These are phyloP conservation scores for Fusarium tjaetaba DNA, from an alignment of 2,329 filamentous ascomycete species.

Conservation along the genomic window DNA sequence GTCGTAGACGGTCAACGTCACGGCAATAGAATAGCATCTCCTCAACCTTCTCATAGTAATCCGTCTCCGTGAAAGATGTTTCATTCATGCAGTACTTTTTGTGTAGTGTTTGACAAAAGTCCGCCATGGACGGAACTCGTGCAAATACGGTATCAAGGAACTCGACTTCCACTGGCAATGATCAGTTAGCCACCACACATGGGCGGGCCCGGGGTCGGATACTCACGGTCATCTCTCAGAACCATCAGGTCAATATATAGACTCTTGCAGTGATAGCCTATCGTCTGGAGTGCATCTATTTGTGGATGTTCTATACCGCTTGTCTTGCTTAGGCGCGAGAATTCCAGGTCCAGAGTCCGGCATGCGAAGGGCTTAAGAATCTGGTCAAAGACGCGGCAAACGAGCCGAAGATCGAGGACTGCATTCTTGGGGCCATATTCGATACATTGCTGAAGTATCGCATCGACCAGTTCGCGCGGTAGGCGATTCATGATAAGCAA, in stretches of 20 bases:
- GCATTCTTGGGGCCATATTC: constrained; percentile 56
- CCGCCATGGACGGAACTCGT: constrained; percentile 56
- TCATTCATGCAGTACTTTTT: constrained; percentile 60
- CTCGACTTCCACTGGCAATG: constrained; percentile 57
- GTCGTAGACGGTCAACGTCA: constrained; percentile 56
- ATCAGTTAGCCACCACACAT: constrained; percentile 22
- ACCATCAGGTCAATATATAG: constrained; percentile 64
- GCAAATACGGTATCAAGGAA: constrained; percentile 59
- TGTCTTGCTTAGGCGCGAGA: constrained; percentile 56
- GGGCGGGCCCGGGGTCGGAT: not conserved
- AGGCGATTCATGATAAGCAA: constrained; percentile 55
- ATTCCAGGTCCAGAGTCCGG: constrained; percentile 61
- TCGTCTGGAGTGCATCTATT: constrained; percentile 55
- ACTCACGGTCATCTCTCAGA: constrained; percentile 61
- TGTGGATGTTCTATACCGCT: constrained; percentile 48
- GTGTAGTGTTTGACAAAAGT: constrained; percentile 56
- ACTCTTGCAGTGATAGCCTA: constrained; percentile 59
- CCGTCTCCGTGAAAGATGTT: constrained; percentile 59
- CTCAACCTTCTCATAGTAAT: constrained; percentile 55
- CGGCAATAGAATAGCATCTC: constrained; percentile 57
- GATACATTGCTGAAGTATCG: constrained; percentile 57
- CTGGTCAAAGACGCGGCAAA: constrained; percentile 60
- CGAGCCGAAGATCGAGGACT: constrained; percentile 57
- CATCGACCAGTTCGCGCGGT: constrained; percentile 58
- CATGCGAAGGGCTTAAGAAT: constrained; percentile 58